Evolutionary conservation across 2,329 filamentous ascomycete species (phyloP).

Genomic region (Colletotrichum kahawae): DNA sequence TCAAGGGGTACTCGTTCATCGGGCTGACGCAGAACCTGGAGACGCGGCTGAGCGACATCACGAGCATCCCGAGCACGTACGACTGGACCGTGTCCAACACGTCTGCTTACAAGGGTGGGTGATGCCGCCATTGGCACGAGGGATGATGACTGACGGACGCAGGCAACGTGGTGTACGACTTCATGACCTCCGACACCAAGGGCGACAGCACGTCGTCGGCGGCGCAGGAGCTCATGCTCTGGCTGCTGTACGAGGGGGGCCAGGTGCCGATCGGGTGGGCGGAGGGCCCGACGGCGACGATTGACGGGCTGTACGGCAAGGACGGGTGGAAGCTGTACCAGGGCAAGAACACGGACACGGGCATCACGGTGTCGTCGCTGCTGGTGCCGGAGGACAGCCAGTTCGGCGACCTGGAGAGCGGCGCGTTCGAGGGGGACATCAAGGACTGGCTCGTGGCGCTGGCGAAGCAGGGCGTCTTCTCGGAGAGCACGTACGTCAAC

Average conservation of each 20-base stretch:
- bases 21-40: slow-evolving; percentile 47
- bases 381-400: slow-evolving; percentile 36
- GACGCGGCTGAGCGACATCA: slow-evolving; percentile 40
- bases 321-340: slow-evolving; percentile 45
- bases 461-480: slow-evolving; percentile 39
- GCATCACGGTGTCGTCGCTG: slow-evolving; percentile 44
- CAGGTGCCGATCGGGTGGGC: slow-evolving; percentile 48
- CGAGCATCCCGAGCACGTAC: slow-evolving; percentile 43
- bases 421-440: slow-evolving; percentile 41
- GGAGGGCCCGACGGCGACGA: slow-evolving; percentile 36
- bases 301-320: slow-evolving; percentile 38
- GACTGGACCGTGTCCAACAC: slow-evolving; percentile 43
- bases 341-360: slow-evolving; percentile 44
- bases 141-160: neutral
- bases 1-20: slow-evolving; percentile 50
- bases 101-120: slow-evolving; percentile 40
- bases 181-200: slow-evolving; percentile 47
- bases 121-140: neutral
- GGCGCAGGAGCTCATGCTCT: slow-evolving; percentile 49
- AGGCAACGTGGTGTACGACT: slow-evolving; percentile 48
- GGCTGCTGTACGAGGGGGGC: slow-evolving; percentile 48
- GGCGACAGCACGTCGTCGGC: slow-evolving; percentile 43
- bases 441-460: slow-evolving; percentile 46
- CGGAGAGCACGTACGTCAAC: slow-evolving; percentile 42
- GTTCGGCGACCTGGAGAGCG: slow-evolving; percentile 30